phyloP scores from a whole-genome alignment of 2,329 filamentous ascomycete genomes.

The Fusarium austroafricanum region DNA sequence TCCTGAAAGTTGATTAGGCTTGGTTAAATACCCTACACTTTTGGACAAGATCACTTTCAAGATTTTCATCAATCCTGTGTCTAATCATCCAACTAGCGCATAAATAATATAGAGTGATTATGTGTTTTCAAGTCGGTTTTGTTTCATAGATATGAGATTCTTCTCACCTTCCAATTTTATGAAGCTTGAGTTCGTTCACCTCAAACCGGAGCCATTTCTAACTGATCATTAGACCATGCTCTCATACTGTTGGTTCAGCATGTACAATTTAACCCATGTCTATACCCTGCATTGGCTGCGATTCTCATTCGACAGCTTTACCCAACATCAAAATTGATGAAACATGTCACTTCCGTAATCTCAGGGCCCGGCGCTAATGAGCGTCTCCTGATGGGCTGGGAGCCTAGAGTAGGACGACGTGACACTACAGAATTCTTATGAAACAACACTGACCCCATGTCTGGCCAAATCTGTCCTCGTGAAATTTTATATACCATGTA shows the following conservation, averaged over 20 bases:
- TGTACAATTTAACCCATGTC: neutral
- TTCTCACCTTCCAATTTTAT: neutral
- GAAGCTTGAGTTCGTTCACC: too few species aligned
- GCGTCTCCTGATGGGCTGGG: neutral
- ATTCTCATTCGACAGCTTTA: neutral
- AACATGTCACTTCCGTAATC: neutral
- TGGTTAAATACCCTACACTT: neutral
- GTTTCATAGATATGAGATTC: too few species aligned
- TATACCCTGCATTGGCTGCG: neutral
- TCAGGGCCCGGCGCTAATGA: slow-evolving; percentile 4
- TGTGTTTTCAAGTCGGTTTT: too few species aligned
- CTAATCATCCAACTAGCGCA: neutral
- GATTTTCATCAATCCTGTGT: neutral
- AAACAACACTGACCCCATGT: neutral
- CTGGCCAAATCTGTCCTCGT: neutral
- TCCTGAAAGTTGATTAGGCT: neutral
- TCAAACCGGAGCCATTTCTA: too few species aligned
- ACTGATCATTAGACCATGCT: too few species aligned
- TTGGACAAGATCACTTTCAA: neutral
- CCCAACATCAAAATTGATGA: neutral
- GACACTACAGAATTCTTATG: neutral
- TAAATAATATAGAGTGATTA: too few species aligned
- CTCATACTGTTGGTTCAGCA: neutral
- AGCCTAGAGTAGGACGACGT: slow-evolving; percentile 18
- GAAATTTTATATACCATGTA: neutral